phyloP scores from a whole-genome alignment of 1,284 basidiomycete species.

The Cryptococcus floricola region DNA sequence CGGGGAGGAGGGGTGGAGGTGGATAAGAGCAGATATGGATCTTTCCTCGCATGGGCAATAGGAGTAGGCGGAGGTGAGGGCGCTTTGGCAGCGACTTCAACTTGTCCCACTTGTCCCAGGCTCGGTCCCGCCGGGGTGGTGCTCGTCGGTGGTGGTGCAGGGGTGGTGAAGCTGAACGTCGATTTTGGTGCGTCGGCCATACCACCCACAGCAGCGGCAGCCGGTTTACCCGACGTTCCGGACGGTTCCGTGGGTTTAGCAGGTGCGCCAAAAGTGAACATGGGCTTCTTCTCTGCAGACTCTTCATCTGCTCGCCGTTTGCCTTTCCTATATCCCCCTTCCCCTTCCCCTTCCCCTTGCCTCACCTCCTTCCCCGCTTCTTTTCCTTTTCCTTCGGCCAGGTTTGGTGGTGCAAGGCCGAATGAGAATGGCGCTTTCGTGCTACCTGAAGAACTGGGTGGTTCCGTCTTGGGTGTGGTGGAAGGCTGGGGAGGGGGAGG shows the following conservation, averaged over 20 bases:
- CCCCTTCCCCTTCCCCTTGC: not conserved
- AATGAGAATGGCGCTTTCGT: not conserved
- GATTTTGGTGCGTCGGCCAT: not conserved
- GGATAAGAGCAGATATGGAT: slow-evolving; percentile 1
- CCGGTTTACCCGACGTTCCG: not conserved
- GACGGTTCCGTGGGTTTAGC: not conserved
- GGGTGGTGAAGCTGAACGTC: not conserved
- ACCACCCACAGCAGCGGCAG: not conserved
- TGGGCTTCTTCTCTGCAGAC: not conserved
- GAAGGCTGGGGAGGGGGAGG: no score
- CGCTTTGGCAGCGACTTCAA: not conserved
- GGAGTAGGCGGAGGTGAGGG: not conserved
- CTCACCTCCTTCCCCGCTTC: not conserved
- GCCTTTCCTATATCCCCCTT: not conserved
- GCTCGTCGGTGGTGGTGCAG: slow-evolving; percentile 1
- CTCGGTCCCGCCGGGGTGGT: not conserved
- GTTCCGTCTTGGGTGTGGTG: no score
- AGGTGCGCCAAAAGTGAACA: not conserved
- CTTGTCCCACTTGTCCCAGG: not conserved
- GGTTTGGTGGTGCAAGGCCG: not conserved
- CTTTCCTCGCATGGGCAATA: not conserved
- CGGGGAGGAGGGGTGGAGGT: not conserved
- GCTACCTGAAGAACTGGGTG: no score
- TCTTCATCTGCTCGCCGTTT: not conserved
- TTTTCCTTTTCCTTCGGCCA: not conserved